These are phyloP conservation scores for Cyberlindnera subsufficiens DNA, from an alignment of 805 yeast genomes.

Conservation along the genomic window DNA sequence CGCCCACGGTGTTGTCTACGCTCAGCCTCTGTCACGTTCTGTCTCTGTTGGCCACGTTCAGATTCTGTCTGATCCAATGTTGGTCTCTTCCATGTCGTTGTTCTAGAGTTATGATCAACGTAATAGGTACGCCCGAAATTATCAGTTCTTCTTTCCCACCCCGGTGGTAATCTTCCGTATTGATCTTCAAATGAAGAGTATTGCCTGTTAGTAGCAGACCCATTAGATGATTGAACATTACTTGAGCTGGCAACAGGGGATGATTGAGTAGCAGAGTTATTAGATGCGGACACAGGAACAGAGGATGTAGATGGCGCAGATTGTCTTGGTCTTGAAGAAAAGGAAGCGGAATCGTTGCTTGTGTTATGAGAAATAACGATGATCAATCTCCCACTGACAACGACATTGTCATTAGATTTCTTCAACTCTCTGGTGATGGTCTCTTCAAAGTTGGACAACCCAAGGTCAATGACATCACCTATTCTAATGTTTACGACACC, in stretches of 20 bases:
- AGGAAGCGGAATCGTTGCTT: constrained; percentile 4
- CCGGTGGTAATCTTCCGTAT: constrained; percentile 92
- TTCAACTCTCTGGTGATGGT: constrained; percentile 90
- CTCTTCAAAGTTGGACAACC: constrained; percentile 49
- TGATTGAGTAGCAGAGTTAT: constrained; percentile 8
- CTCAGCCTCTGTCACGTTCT: constrained; percentile 74
- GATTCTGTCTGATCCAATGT: constrained; percentile 73
- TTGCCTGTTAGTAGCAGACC: constrained; percentile 41
- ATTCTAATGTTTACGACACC: constrained; percentile 92
- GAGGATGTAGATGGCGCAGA: constrained; percentile 21
- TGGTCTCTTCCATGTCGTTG: constrained; percentile 99
- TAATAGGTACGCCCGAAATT: constrained; percentile 96
- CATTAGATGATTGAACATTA: constrained; percentile 7
- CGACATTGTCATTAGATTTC: constrained; percentile 83
- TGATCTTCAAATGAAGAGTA: constrained; percentile 96
- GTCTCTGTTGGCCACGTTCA: constrained; percentile 53
- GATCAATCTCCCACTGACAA: constrained; percentile 90
- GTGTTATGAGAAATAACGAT: constrained; percentile 56
- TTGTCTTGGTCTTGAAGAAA: constrained; percentile 12
- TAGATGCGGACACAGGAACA: constrained; percentile 16
- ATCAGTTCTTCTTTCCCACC: constrained; percentile 99
- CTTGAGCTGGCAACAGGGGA: constrained; percentile 22
- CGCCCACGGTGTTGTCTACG: constrained; percentile 87
- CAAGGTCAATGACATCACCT: constrained; percentile 79
- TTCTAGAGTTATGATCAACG: constrained; percentile 95